These are phyloP conservation scores for Globisporangium mamillatum DNA, from an alignment of 352 stramenopile species.

Conservation along the genomic window DNA sequence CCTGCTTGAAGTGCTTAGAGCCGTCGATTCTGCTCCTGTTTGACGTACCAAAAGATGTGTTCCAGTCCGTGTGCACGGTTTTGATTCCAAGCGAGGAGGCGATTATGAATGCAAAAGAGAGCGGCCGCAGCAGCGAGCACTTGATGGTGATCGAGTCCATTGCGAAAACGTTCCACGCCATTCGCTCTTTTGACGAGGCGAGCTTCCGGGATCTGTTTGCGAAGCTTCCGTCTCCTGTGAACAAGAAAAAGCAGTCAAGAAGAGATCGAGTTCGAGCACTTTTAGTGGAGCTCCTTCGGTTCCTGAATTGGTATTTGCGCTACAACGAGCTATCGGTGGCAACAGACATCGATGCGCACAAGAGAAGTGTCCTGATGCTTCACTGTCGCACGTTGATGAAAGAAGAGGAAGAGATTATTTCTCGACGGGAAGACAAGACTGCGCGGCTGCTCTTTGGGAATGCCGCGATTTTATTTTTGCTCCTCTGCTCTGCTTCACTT, in stretches of 20 bases:
- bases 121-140: not conserved
- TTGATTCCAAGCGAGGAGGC: not conserved
- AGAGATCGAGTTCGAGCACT: constrained; percentile 42
- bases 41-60: constrained; percentile 43
- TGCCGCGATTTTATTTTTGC: constrained; percentile 49
- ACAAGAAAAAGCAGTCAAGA: constrained; percentile 49
- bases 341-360: constrained; percentile 17
- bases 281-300: constrained; percentile 39
- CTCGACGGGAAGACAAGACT: constrained; percentile 40
- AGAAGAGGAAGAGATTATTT: constrained; percentile 55
- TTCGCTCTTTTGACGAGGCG: constrained; percentile 32
- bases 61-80: constrained; percentile 30
- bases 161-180: constrained; percentile 30
- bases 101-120: not conserved
- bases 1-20: constrained; percentile 41
- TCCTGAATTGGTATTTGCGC: constrained; percentile 29
- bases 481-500: constrained; percentile 19
- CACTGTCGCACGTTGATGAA: constrained; percentile 61
- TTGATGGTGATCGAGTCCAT: constrained; percentile 32
- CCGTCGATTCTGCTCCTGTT: constrained; percentile 56
- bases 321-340: not conserved
- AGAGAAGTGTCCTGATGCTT: constrained; percentile 36
- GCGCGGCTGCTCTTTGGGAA: constrained; percentile 47
- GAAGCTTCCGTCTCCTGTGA: constrained; percentile 23
- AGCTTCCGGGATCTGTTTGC: constrained; percentile 34